Evolutionary conservation across 306 rosid species (phyloP).

Genomic region (Oemleria cerasiformis): DNA sequence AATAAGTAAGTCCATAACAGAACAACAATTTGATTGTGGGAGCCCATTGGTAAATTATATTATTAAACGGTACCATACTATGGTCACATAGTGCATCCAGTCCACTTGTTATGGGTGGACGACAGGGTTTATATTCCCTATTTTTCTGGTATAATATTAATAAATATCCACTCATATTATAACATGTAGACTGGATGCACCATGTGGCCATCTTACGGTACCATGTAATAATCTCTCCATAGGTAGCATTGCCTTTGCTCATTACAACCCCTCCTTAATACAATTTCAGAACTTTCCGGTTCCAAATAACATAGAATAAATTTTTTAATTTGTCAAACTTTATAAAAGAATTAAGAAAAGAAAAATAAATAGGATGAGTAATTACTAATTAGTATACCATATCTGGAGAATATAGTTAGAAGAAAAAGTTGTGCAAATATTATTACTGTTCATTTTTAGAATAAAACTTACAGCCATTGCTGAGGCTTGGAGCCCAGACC

Average conservation of each 20-base stretch:
- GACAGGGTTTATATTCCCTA: too few species aligned
- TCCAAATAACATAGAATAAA: background rate
- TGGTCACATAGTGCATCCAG: too few species aligned
- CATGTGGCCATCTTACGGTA: too few species aligned
- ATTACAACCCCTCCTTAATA: background rate
- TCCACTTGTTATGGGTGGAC: too few species aligned
- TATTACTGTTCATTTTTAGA: background rate
- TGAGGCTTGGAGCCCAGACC: slow-evolving; percentile 92
- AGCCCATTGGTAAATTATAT: too few species aligned
- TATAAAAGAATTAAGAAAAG: background rate
- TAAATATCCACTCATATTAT: too few species aligned
- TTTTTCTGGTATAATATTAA: too few species aligned
- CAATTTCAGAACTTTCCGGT: background rate
- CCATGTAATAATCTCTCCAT: background rate
- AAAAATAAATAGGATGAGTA: background rate
- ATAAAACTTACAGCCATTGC: slow-evolving; percentile 75
- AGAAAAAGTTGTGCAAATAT: background rate
- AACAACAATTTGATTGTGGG: background rate
- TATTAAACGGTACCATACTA: too few species aligned
- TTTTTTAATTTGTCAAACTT: background rate
- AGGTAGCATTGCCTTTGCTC: background rate
- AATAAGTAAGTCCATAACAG: background rate
- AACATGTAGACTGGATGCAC: too few species aligned
- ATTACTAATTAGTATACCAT: background rate
- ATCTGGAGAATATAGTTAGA: background rate